phyloP scores from a whole-genome alignment of 2,329 filamentous ascomycete genomes.

The Cladosporium velox region DNA sequence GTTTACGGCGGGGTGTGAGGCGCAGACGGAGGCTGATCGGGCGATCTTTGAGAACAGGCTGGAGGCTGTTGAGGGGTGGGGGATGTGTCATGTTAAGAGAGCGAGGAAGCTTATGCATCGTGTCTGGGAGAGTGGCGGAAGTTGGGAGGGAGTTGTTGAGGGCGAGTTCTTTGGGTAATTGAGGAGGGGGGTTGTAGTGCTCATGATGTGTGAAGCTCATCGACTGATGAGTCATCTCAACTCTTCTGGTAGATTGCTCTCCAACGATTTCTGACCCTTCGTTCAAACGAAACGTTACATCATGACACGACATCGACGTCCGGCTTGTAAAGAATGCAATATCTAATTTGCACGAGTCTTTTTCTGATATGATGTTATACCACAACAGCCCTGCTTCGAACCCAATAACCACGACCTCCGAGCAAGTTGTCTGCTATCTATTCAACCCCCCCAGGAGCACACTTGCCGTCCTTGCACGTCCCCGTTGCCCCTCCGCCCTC shows the following conservation, averaged over 20 bases:
- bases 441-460: no score
- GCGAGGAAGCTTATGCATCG: constrained; percentile 67
- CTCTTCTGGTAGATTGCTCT: background rate
- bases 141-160: constrained; percentile 68
- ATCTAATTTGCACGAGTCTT: no score
- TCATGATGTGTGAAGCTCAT: background rate
- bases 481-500: no score
- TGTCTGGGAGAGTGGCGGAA: constrained; percentile 67
- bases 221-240: background rate
- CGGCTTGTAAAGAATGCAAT: no score
- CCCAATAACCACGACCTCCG: no score
- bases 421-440: no score
- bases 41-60: constrained; percentile 66
- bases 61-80: constrained; percentile 67
- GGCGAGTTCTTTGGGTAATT: constrained; percentile 67
- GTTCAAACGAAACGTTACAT: no score
- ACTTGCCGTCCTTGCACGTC: no score
- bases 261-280: no score
- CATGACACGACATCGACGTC: no score
- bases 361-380: no score
- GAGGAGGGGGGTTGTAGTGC: background rate
- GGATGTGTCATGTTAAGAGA: constrained; percentile 69
- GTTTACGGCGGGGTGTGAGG: constrained; percentile 80
- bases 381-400: no score
- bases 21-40: constrained; percentile 57